Conservation (phyloP, 2,329 filamentous ascomycete genomes). For the Cladosporium phlei region DNA sequence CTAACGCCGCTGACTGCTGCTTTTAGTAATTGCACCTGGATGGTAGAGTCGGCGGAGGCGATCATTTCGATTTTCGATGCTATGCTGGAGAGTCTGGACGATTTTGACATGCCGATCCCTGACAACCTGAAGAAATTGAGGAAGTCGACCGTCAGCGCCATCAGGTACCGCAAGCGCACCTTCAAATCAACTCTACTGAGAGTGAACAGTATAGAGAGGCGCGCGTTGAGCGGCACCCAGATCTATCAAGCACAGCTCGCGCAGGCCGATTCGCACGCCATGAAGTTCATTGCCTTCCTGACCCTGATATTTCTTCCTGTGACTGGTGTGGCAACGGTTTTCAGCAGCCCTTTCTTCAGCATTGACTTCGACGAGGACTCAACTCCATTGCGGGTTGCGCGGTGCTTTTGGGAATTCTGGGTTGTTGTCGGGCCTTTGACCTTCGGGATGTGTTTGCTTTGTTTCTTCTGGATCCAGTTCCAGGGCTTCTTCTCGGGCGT, state of each 20-base stretch:
- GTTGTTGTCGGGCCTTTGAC: slow-evolving; percentile 7
- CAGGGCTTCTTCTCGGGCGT: slow-evolving; percentile 1
- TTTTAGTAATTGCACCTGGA: slow-evolving; percentile 5
- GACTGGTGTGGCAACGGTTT: slow-evolving; percentile 6
- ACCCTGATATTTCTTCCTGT: slow-evolving; percentile 6
- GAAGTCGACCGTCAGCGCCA: neutral
- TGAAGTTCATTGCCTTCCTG: slow-evolving; percentile 10
- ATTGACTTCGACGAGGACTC: slow-evolving; percentile 5
- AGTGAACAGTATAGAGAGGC: slow-evolving; percentile 2
- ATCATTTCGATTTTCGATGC: slow-evolving; percentile 3
- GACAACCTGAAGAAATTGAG: neutral
- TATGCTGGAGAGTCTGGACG: neutral
- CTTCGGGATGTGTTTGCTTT: slow-evolving; percentile 1
- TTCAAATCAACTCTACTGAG: slow-evolving; percentile 7
- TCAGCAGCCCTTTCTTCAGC: slow-evolving; percentile 8
- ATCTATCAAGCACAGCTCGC: slow-evolving; percentile 3
- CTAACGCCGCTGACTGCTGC: too few relatives aligned
- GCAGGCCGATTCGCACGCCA: slow-evolving; percentile 5
- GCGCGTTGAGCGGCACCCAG: neutral
- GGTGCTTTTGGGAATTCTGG: slow-evolving; percentile 10
- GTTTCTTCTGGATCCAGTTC: slow-evolving; percentile 4
- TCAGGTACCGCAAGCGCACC: slow-evolving; percentile 8
- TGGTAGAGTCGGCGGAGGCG: slow-evolving; percentile 5
- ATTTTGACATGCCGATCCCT: neutral
- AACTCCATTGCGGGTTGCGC: slow-evolving; percentile 3